Evolutionary conservation across 495 filamentous ascomycete species (phyloP), one percentile per base, ranked within the genome.

Genomic region (Friedmanniomyces simplex): DNA sequence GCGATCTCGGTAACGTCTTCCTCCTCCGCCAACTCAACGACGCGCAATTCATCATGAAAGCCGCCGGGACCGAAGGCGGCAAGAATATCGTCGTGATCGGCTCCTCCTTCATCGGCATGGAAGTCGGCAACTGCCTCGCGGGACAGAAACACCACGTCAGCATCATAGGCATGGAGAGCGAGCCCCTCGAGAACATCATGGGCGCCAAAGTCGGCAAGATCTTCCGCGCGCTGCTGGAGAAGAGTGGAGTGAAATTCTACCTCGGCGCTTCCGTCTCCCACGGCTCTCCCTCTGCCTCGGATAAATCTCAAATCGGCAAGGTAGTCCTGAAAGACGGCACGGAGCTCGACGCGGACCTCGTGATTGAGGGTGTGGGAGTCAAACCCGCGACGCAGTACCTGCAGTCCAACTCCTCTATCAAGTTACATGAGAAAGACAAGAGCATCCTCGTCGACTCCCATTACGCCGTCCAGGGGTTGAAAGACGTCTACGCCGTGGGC

Each of bases 91-190:
- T 96, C 36, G 77, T 98, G 18, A 81, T 98, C 54, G 93, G 93
- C 20, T 87, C 82, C 53, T 90, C 86, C 47, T 96, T 98, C 71
- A 98, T 98, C 69, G 85, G 93, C 37, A 94, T 98, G 91, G 93
- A 98, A 72, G 80, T 95, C 26, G 88, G 84, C 41, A 95, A 91
- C 51, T 82, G 82, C 34, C 83, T 88, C 1, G 71, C 83, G 2
- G 72, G 81, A 13, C 84, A 84, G 53, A 82, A 81, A 51, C 89
- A 96, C 65, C 72, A 81, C 18, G 87, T 98, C 37, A 86, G 86
- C n/a, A 80, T 96, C 53, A 76, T 98, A n/a, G 93, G 93, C 52
- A 91, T 90, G 86, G 94, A 96, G 68, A 82, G 77, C 59, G 79
- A 79, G 30, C 93, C 93, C 1, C 73, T 96, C 59, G 90, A 96